A percentile compares a stretch with the other conserved stretches of the same genome.
Evolutionary conservation across 108 stramenopile species (phyloP).

Genomic region (Chaetoceros tenuissimus): DNA sequence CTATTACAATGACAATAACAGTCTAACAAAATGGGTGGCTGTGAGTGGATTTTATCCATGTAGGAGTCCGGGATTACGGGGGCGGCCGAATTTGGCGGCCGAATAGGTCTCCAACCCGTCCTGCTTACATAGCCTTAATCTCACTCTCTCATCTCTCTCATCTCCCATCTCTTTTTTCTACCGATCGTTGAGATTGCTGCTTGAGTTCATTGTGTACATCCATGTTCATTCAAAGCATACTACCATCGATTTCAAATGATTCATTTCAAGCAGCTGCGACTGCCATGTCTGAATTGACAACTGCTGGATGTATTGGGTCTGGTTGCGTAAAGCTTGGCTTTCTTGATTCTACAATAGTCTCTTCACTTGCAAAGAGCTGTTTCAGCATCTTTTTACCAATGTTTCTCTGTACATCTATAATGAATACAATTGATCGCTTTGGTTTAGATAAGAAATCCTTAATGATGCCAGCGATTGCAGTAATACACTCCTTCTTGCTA

Average conservation of each 20-base stretch:
- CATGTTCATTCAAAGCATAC: neutral
- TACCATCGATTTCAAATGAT: neutral
- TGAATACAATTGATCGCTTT: slow-evolving; percentile 15
- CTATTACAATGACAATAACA: no score
- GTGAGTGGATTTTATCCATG: no score
- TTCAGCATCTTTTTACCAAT: slow-evolving; percentile 21
- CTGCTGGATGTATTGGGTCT: slow-evolving; percentile 14
- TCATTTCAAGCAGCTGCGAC: slow-evolving; percentile 8
- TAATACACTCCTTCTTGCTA: slow-evolving; percentile 13
- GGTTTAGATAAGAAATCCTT: slow-evolving; percentile 9
- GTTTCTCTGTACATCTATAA: slow-evolving; percentile 23
- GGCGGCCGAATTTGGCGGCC: no score
- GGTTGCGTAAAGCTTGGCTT: slow-evolving; percentile 15
- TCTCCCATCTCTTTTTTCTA: no score
- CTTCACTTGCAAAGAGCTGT: slow-evolving; percentile 8
- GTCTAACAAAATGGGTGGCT: no score
- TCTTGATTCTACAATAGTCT: slow-evolving; percentile 2
- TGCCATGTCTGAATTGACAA: slow-evolving; percentile 15
- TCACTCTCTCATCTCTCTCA: no score
- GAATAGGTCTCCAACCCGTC: no score
- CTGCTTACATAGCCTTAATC: no score
- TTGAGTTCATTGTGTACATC: no score
- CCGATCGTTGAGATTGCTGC: no score
- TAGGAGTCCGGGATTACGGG: no score
- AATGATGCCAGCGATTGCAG: slow-evolving; percentile 10